Evolutionary conservation across 768 basidiomycete species (phyloP).

Genomic region (Rhodotorula kratochvilovae): DNA sequence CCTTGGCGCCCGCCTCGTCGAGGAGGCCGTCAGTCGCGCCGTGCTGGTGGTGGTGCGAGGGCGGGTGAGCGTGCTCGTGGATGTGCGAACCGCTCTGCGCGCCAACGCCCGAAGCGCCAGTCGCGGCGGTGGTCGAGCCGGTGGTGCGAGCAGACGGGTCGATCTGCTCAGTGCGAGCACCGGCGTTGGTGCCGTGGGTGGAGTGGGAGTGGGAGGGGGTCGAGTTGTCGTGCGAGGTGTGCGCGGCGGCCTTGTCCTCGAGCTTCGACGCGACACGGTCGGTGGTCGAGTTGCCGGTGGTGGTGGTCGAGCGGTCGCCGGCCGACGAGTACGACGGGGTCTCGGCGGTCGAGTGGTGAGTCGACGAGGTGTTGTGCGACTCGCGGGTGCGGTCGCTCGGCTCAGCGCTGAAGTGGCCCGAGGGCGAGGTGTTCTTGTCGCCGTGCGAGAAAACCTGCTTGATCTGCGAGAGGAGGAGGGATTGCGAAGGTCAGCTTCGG

Average conservation of each 20-base stretch:
- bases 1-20: constrained; percentile 11
- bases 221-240: neutral
- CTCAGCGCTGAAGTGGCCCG: neutral
- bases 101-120: neutral
- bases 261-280: too few relatives aligned
- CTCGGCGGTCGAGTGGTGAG: neutral
- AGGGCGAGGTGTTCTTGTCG: neutral
- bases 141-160: neutral
- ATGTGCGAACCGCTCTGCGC: neutral
- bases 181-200: neutral
- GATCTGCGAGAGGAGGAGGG: constrained; percentile 6
- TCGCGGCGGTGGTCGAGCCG: neutral
- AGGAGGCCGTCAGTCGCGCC: constrained; percentile 4
- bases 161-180: neutral
- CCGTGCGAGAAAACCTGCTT: constrained; percentile 36
- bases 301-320: neutral
- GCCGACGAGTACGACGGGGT: neutral
- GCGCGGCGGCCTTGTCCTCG: neutral
- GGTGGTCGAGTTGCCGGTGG: neutral
- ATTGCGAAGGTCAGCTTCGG: neutral
- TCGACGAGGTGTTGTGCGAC: neutral
- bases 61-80: constrained; percentile 15
- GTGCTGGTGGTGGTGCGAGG: constrained; percentile 19
- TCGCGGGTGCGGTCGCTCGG: neutral
- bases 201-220: neutral